Conservation (phyloP, 1,284 basidiomycete species). For the Ustanciosporium gigantosporum region DNA sequence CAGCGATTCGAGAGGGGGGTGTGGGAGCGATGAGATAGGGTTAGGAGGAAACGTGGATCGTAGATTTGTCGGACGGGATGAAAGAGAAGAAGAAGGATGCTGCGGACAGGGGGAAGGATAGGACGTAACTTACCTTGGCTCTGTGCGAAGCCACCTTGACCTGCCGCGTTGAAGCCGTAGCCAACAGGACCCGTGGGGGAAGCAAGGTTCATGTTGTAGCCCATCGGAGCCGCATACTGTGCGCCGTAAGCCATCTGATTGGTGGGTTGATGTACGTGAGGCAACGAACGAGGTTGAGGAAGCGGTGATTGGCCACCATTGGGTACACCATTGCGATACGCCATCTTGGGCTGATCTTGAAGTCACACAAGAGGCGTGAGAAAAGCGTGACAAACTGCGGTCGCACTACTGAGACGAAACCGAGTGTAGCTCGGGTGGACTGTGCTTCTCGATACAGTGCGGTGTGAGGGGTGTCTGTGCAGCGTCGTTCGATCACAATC, state of each 20-base stretch:
- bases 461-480: no score
- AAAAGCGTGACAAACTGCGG: no score
- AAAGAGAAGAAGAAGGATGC: not conserved
- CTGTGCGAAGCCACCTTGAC: slow-evolving; percentile 54
- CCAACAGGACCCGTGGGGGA: slow-evolving; percentile 23
- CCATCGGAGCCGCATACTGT: slow-evolving; percentile 48
- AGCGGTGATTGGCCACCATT: slow-evolving; percentile 26
- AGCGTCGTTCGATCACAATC: no score
- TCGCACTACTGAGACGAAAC: no score
- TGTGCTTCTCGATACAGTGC: no score
- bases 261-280: slow-evolving; percentile 50
- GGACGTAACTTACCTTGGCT: slow-evolving; percentile 45
- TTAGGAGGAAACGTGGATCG: not conserved
- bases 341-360: slow-evolving; percentile 11
- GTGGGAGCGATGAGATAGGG: not conserved
- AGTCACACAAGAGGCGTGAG: not conserved
- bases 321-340: slow-evolving; percentile 34
- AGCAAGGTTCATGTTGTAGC: slow-evolving; percentile 36
- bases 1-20: not conserved
- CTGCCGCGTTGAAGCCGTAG: slow-evolving; percentile 46
- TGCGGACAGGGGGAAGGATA: not conserved
- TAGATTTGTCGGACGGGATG: not conserved
- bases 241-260: slow-evolving; percentile 51
- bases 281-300: slow-evolving; percentile 24
- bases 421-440: no score